These are phyloP conservation scores for Citrus unshiu DNA, from an alignment of 345 rosid genomes.

Conservation along the genomic window DNA sequence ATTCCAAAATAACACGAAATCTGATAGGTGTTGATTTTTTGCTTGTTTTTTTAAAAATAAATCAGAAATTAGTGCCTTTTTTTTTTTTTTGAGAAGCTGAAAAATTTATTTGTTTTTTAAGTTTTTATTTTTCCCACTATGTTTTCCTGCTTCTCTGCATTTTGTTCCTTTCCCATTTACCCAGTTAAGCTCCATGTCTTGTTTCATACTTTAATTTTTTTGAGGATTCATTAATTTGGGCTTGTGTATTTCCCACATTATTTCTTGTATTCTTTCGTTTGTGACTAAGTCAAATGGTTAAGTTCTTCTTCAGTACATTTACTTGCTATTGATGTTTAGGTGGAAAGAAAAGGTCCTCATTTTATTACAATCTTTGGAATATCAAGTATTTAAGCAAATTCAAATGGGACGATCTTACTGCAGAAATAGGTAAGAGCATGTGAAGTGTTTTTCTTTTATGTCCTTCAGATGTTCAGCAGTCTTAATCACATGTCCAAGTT, in stretches of 20 bases:
- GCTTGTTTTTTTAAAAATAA: too few species aligned
- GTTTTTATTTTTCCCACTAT: background rate
- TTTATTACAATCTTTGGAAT: slow-evolving; percentile 87
- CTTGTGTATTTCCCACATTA: background rate
- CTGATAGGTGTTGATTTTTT: too few species aligned
- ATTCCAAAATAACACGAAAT: too few species aligned
- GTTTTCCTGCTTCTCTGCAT: background rate
- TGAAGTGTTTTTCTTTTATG: background rate
- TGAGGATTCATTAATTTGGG: background rate
- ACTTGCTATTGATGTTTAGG: slow-evolving; percentile 38
- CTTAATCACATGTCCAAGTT: slow-evolving; percentile 12
- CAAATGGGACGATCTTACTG: slow-evolving; percentile 95
- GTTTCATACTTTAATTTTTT: background rate
- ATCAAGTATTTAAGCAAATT: slow-evolving; percentile 90
- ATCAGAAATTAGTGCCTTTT: too few species aligned
- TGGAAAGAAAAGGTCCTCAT: slow-evolving; percentile 78
- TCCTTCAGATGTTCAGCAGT: background rate
- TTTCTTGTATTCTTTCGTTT: background rate
- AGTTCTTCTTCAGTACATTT: background rate
- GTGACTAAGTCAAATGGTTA: background rate
- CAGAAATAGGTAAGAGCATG: slow-evolving; percentile 62
- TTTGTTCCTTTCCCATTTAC: background rate
- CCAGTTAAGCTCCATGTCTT: background rate
- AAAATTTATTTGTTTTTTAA: background rate
- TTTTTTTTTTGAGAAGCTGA: background rate